Base-by-base conservation (phyloP, 495 filamentous ascomycete genomes). In the Daldinia vernicosa region DNA sequence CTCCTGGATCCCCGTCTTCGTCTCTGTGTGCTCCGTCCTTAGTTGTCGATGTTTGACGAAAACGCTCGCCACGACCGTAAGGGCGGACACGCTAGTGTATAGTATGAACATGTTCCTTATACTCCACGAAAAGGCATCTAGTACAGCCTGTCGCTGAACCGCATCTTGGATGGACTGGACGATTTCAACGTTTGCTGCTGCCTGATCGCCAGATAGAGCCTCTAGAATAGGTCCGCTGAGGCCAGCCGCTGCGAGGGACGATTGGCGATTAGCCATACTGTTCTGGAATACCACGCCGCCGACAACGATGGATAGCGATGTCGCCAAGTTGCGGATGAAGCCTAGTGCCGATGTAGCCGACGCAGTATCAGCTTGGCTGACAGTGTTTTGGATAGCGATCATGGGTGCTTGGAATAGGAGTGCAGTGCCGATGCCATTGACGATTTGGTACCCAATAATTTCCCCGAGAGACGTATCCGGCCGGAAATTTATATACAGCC, bases 241-340 rank as follows among this genome's bases (percentile, higher is more conserved):
- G 2, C 88, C 88, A 12, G 84, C 81, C 5, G 80, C 80, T 3
- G 68, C 60, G 1, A 90, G 80, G 2, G 50, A 67, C 0, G 77
- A 40, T 4, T 74, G 74, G 45, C 75, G 83, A 35, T 72, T 55
- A 19, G 74, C 59, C 89, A 91, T 90, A 47, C 86, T 69, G 60
- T 88, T 88, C 74, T 86, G 82, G 77, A 92, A 93, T 7, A 93
- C 84, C 1, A 90, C 88, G 9, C 88, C 85, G 14, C 91, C 91
- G 7, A 92, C 80, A 6, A 91, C 90, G 32, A 92, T 86, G 11
- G 84, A 86, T 11, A 88, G 81, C 6, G 88, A 83, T 1, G 86
- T 90, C 1, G 87, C 89, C 11, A 93, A 71, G 57, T 88, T 88
- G 6, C 90, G 84, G 30, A 89, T 79, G 73, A 92, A 91, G 2